Conservation (phyloP, 2,329 filamentous ascomycete genomes). For the Nannizziopsis barbatae region DNA sequence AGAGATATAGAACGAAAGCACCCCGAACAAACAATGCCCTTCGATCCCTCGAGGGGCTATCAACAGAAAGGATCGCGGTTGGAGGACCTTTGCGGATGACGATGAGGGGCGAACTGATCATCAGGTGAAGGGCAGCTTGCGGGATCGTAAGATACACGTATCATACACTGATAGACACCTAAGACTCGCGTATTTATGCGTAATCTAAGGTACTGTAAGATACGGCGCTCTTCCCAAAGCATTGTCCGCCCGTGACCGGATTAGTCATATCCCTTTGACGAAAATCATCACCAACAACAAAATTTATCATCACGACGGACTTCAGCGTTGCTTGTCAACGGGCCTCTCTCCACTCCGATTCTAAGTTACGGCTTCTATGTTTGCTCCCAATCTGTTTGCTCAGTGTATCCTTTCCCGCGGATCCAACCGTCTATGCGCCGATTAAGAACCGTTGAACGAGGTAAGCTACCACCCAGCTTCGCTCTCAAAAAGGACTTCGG, state of each 20-base stretch:
- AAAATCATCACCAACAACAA: conserved; percentile 7
- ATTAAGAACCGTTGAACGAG: not conserved
- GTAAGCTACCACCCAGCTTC: not conserved
- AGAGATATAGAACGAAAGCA: not conserved
- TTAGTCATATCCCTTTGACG: conserved; percentile 10
- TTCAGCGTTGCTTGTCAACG: not conserved
- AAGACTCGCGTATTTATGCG: not conserved
- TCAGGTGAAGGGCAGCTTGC: not conserved
- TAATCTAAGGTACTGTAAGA: not conserved
- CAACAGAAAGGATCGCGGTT: not conserved
- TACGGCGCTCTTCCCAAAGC: not conserved
- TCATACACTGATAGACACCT: not conserved
- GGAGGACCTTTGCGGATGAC: conserved; percentile 1
- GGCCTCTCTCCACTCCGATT: not conserved
- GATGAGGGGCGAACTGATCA: conserved; percentile 10
- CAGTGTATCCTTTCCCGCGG: not conserved
- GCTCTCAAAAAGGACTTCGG: conserved; percentile 1
- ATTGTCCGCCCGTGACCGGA: conserved; percentile 5
- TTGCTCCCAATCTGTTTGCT: not conserved
- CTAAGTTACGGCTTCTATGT: not conserved
- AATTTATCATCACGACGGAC: not conserved
- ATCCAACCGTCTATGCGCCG: not conserved
- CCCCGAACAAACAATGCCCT: not conserved
- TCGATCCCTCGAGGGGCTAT: conserved; percentile 7
- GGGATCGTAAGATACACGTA: not conserved